phyloP scores from a whole-genome alignment of 441 rosid species.

The Hypseocharis bilobata region DNA sequence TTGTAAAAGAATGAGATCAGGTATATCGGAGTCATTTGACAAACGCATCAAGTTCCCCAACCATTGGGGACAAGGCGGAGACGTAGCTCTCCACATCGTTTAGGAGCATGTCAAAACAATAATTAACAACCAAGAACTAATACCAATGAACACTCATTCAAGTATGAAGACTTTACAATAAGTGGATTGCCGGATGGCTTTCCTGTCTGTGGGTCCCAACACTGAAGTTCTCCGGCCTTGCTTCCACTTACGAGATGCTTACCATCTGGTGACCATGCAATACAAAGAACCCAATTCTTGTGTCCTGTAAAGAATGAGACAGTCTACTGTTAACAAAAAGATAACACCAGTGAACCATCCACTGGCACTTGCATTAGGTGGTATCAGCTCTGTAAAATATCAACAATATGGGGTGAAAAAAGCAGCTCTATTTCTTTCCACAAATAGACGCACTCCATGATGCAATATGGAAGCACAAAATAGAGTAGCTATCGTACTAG shows the following conservation, averaged over 20 bases:
- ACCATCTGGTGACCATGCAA: constrained; percentile 96
- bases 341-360: not conserved
- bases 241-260: constrained; percentile 89
- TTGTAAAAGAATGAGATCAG: not conserved
- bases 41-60: not conserved
- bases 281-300: constrained; percentile 88
- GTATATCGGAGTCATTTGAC: not conserved
- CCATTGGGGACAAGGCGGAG: not conserved
- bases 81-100: not conserved
- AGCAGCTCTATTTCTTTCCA: not conserved
- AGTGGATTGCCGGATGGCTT: constrained; percentile 64
- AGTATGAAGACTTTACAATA: constrained; percentile 36
- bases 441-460: not conserved
- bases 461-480: no score
- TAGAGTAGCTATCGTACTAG: no score
- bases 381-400: not conserved
- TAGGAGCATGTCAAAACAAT: not conserved
- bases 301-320: constrained; percentile 50
- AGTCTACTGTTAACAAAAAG: not conserved
- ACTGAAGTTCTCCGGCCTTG: constrained; percentile 76
- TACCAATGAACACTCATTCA: not conserved
- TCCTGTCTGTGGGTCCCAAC: constrained; percentile 87
- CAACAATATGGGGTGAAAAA: no score
- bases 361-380: not conserved
- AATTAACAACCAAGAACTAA: not conserved